These are phyloP conservation scores for Cerioporus squamosus DNA, from an alignment of 1,284 basidiomycete species.

Conservation along the genomic window DNA sequence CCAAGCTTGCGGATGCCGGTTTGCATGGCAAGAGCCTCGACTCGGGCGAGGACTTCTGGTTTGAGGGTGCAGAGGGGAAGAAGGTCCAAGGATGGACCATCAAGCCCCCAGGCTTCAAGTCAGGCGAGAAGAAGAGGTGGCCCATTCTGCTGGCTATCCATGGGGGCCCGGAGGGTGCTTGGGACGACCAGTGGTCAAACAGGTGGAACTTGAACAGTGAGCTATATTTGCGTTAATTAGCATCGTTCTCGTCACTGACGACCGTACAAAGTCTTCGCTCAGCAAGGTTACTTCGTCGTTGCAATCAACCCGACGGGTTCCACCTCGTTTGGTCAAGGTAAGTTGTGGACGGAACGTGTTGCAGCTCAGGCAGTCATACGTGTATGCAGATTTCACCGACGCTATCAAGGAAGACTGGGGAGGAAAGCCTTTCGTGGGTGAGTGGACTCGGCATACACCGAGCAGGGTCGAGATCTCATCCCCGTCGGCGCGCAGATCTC, in stretches of 20 bases:
- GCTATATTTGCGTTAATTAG: constrained; percentile 5
- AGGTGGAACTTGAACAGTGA: constrained; percentile 87
- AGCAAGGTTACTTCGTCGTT: constrained; percentile 85
- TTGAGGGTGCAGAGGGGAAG: constrained; percentile 75
- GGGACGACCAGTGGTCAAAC: constrained; percentile 85
- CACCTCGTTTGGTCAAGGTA: constrained; percentile 86
- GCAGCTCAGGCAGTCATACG: background rate
- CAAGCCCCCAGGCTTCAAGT: constrained; percentile 77
- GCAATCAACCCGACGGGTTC: constrained; percentile 90
- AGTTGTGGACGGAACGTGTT: constrained; percentile 5
- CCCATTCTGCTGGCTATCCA: constrained; percentile 78
- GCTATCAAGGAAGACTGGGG: constrained; percentile 83
- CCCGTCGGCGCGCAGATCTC: constrained; percentile 53
- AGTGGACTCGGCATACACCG: background rate
- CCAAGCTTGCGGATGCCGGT: constrained; percentile 58
- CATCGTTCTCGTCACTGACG: background rate
- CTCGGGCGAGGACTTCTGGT: constrained; percentile 82
- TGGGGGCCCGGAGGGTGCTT: constrained; percentile 81
- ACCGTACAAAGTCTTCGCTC: constrained; percentile 62
- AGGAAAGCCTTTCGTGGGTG: constrained; percentile 73
- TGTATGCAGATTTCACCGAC: constrained; percentile 72
- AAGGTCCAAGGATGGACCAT: constrained; percentile 83
- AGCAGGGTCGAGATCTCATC: background rate
- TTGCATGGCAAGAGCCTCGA: constrained; percentile 63
- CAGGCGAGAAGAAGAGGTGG: constrained; percentile 72